phyloP scores from a whole-genome alignment of 148 eudicot genomes.

The Salicornia ramosissima region DNA sequence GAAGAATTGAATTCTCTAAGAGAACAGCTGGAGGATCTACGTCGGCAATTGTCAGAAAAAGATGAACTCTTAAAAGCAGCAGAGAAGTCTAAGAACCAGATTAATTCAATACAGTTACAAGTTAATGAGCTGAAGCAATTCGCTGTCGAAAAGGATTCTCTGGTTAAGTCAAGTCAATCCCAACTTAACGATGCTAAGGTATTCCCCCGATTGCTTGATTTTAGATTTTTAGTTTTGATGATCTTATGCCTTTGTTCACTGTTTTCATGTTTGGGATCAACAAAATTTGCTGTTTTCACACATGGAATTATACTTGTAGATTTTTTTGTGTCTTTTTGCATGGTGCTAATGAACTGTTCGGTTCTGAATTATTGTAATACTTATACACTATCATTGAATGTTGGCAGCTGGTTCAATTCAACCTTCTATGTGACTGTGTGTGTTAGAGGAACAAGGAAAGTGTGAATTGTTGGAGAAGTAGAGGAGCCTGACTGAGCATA shows the following conservation, averaged over 20 bases:
- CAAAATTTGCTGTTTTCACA: background rate
- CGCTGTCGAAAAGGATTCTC: slow-evolving; percentile 56
- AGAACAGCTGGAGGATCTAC: slow-evolving; percentile 71
- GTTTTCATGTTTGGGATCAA: no score
- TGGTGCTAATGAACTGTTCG: background rate
- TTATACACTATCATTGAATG: background rate
- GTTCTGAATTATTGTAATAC: background rate
- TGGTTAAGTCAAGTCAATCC: slow-evolving; percentile 52
- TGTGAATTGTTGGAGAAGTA: no score
- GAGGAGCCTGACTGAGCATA: no score
- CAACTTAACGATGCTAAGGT: slow-evolving; percentile 88
- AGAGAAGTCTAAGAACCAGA: slow-evolving; percentile 50
- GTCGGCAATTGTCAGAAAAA: slow-evolving; percentile 56
- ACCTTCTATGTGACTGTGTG: no score
- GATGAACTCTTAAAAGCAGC: slow-evolving; percentile 65
- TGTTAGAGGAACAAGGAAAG: no score
- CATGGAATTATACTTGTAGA: background rate
- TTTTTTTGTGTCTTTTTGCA: background rate
- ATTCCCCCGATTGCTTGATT: slow-evolving; percentile 5
- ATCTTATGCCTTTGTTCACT: background rate
- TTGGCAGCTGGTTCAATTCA: no score
- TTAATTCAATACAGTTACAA: slow-evolving; percentile 40
- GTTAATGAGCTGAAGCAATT: slow-evolving; percentile 53
- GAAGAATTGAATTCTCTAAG: slow-evolving; percentile 65
- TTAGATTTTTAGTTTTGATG: background rate